Evolutionary conservation across 2,329 filamentous ascomycete species (phyloP).

Genomic region (Botrytis cinerea): DNA sequence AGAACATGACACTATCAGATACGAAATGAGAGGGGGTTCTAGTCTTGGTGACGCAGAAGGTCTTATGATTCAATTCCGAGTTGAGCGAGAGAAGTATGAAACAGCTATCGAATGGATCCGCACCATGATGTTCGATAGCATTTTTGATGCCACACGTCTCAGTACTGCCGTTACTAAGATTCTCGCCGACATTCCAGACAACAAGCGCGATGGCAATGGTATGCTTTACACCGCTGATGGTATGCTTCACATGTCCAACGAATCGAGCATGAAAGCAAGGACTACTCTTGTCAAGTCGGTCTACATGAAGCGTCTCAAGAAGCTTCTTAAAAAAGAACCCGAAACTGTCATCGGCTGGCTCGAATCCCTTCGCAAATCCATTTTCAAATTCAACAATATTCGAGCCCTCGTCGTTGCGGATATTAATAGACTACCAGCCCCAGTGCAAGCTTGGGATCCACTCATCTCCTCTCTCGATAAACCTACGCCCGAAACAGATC

Average conservation of each 20-base stretch:
- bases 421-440: constrained; percentile 70
- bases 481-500: constrained; percentile 48
- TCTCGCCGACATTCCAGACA: constrained; percentile 86
- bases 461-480: constrained; percentile 48
- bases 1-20: constrained; percentile 87
- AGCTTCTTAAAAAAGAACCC: constrained; percentile 75
- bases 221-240: constrained; percentile 68
- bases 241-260: constrained; percentile 77
- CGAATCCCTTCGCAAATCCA: constrained; percentile 69
- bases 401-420: constrained; percentile 83
- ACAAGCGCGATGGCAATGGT: constrained; percentile 79
- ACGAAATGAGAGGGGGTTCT: constrained; percentile 68
- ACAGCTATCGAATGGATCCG: constrained; percentile 81
- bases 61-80: constrained; percentile 77
- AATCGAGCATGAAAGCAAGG: constrained; percentile 75
- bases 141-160: constrained; percentile 74
- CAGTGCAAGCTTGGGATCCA: constrained; percentile 76
- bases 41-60: constrained; percentile 78
- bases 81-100: constrained; percentile 85
- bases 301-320: constrained; percentile 83
- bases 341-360: constrained; percentile 75
- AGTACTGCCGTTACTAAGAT: constrained; percentile 73
- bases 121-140: constrained; percentile 81
- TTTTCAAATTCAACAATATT: constrained; percentile 85
- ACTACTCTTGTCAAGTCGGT: constrained; percentile 83